Evolutionary conservation across 345 rosid species (phyloP), one percentile per base, ranked within the genome.

Genomic region (Eucalyptus regnans): DNA sequence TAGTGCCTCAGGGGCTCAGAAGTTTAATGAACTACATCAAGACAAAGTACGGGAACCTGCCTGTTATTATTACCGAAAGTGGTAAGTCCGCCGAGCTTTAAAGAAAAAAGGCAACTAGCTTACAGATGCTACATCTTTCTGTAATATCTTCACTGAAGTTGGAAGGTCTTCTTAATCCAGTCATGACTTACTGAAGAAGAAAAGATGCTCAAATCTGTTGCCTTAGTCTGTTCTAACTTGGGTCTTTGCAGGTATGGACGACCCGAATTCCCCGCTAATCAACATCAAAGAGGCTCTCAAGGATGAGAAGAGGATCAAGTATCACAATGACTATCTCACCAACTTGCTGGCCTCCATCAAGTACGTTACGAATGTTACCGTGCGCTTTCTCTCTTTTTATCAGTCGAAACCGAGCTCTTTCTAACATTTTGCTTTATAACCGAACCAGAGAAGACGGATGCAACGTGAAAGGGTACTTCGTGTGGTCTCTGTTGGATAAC

Each of bases 381-480:
- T 37, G 60, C 0, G 9, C 56, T 31, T 31, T 13, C 58, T 88
- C 46, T 18, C 23, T 27, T 71, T 86, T 41, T 7, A 43, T 41
- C 12, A 23, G 14, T 33, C n/a, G 37, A 17, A 22, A 58, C 64
- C 20, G 48, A 56, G 16, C 89, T 48, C 49, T 86, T 50, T 86
- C 43, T 46, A 44, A 79, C 48, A 0, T 9, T 29, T 27, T 10
- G 88, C 29, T 68, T 41, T 54, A 31, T 54, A 1, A 49, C 46
- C 91, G 92, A 60, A 89, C 88, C 95, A 96, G 97, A 91, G 98
- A 96, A 86, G 99, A 98, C 90, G 98, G 99, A 7, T 98, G 99
- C 93, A 98, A 98, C 88, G 99, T 98, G 89, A 96, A 95, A 92
- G 99, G 98, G 48, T 96, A 98, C 90, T 98, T 98, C 79, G 98